A percentile compares a stretch with the other conserved stretches of the same genome.
Conservation (phyloP, 768 basidiomycete species). For the Termitomyces sp. region DNA sequence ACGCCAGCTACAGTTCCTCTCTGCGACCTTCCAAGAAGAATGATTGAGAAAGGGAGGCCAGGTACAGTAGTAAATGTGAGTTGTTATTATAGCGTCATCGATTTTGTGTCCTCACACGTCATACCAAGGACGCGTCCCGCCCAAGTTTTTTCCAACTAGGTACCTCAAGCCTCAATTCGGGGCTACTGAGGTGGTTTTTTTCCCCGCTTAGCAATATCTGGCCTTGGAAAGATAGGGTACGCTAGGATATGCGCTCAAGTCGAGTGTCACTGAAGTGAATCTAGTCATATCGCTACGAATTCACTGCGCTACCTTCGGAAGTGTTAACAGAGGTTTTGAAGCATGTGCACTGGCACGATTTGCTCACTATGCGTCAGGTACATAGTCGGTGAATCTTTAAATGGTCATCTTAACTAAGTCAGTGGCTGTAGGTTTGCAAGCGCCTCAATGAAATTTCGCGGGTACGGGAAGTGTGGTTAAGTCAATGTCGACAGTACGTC, state of each 20-base stretch:
- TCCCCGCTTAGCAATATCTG: not conserved
- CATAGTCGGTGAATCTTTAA: not conserved
- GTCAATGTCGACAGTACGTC: not conserved
- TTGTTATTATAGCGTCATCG: not conserved
- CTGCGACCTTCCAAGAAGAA: not conserved
- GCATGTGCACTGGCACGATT: not conserved
- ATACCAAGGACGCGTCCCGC: not conserved
- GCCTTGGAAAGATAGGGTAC: not conserved
- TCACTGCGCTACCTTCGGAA: not conserved
- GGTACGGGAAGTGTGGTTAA: too few relatives aligned
- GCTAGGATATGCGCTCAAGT: not conserved
- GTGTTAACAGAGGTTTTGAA: not conserved
- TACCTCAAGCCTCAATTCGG: not conserved
- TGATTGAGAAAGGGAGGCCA: not conserved
- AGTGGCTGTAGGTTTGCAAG: not conserved
- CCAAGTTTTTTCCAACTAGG: not conserved
- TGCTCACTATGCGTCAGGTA: not conserved
- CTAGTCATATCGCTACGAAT: not conserved
- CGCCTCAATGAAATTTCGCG: too few relatives aligned
- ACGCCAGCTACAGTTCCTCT: too few relatives aligned
- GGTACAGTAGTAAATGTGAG: not conserved
- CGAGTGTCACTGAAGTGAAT: not conserved
- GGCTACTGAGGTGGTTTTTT: not conserved
- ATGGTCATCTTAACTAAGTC: not conserved
- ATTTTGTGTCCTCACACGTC: not conserved